Evolutionary conservation across 2,329 filamentous ascomycete genomes (phyloP), one percentile per base, ranked within the genome.

Genomic region (Ophiostoma australiae): DNA sequence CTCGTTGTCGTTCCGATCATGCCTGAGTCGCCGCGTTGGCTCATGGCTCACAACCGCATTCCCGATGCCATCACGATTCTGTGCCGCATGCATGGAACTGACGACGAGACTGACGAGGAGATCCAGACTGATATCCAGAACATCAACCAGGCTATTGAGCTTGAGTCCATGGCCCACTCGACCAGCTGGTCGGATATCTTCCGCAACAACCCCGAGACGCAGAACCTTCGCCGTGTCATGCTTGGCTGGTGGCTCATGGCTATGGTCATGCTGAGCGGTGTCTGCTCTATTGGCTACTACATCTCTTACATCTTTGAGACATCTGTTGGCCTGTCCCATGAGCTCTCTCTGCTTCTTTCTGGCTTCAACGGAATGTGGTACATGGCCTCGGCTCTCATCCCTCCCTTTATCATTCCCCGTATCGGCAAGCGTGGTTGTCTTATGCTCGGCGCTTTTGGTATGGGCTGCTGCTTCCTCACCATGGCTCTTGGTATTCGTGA

Each of bases 1-100:
- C 72, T 77, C 37, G 70, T 80, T 5, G 76, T 80, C 15, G 79
- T 82, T 3, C 78, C 79, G 33, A 79, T 77, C 23, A 77, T 82
- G 0, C 81, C 81, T 13, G 81, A 82, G 66, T 82, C 80, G 0
- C 81, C 80, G 0, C 76, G 80, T 11, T 82, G 80, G 80, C 77
- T 82, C 0, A 77, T 80, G 70, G 78, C 77, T 17, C 78, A 80
- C 68, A 78, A 78, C n/a, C 77, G 77, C 4, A 73, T 78, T 15
- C 75, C 77, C 31, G 80, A 82, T 17, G 80, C 80, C 0, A 73
- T 73, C 5, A 79, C 79, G 3, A 78, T 82, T 20, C 76, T 79
- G 1, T 31, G 20, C 13, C 76, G 78, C 31, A 77, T 82, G 23
- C 78, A 80, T 69, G 80, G 81, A 67, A 70, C 48, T 37, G 39